Evolutionary conservation across 148 eudicot species (phyloP).

Genomic region (Rhododendron ferrugineum): DNA sequence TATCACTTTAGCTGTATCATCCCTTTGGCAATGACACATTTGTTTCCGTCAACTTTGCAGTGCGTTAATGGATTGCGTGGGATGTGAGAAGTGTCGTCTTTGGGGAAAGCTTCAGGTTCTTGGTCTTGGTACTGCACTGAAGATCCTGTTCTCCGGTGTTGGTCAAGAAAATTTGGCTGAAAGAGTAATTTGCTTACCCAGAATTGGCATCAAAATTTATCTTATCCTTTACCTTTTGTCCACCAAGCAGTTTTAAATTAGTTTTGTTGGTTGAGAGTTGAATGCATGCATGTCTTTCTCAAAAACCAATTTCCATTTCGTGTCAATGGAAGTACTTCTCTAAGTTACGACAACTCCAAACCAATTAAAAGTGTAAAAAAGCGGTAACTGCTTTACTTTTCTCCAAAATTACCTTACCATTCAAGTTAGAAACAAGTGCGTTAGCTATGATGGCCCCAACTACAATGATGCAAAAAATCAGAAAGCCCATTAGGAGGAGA

Average conservation of each 20-base stretch:
- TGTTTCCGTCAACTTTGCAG: constrained; percentile 27
- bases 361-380: not conserved
- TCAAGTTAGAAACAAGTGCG: not conserved
- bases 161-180: constrained; percentile 24
- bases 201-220: not conserved
- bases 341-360: not conserved
- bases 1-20: not conserved
- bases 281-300: not conserved
- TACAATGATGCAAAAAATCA: not conserved
- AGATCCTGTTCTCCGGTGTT: constrained; percentile 66
- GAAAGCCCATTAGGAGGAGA: not conserved
- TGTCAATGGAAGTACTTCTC: not conserved
- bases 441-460: not conserved
- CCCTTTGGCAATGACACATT: not conserved
- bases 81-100: constrained; percentile 84
- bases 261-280: not conserved
- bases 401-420: not conserved
- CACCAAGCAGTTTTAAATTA: not conserved
- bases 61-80: constrained; percentile 87
- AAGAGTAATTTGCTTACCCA: constrained; percentile 35
- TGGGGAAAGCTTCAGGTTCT: constrained; percentile 93
- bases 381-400: not conserved
- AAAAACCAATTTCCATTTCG: not conserved
- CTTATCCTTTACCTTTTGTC: not conserved
- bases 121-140: constrained; percentile 86